Evolutionary conservation across 805 yeast species (phyloP), one percentile per base, ranked within the genome.

Genomic region (Cyberlindnera petersonii): DNA sequence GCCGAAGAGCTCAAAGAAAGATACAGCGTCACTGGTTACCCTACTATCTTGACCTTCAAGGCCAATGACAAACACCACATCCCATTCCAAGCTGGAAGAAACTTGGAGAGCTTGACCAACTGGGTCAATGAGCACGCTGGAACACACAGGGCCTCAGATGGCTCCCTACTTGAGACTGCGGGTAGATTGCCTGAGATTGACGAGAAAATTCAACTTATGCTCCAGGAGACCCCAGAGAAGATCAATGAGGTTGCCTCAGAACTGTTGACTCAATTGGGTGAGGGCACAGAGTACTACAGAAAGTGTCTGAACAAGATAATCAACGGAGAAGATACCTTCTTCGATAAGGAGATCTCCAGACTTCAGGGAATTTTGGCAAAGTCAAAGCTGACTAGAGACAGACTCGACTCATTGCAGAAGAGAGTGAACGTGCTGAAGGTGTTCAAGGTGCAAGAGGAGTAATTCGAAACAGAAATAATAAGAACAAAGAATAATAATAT

Each of bases 41-140:
- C 86, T 26, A 65, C 79, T 0, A 60, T 79, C 8, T 49, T 77
- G 15, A 69, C 61, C 29, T 66, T 79, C 45, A 60, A 63, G 38
- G 47, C 59, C 5, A 58, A 66, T 13, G 68, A 73, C 9, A 51
- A 54, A 6, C 54, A 49, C 42, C 65, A 37, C 22, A 47, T 36
- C 38, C 49, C 9, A 42, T 52, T 39, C 29, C 37, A 42, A n/a
- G 75, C 77, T 7, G 52, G 51, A 8, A 60, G 82, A 48, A 69
- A 66, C 39, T 47, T 71, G 21, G 72, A 72, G 10, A 63, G 69
- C n/a, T 63, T 85, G 16, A 72, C 79, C 29, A 67, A 67, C 35
- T 81, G 75, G 60, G 66, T 84, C 17, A 80, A 71, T 44, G 42
- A 41, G 3, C 51, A 62, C 32, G 49, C 66, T 4, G 65, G 64